These are phyloP conservation scores for Paralagenidium karlingii DNA, from an alignment of 352 stramenopile species.

Conservation along the genomic window DNA sequence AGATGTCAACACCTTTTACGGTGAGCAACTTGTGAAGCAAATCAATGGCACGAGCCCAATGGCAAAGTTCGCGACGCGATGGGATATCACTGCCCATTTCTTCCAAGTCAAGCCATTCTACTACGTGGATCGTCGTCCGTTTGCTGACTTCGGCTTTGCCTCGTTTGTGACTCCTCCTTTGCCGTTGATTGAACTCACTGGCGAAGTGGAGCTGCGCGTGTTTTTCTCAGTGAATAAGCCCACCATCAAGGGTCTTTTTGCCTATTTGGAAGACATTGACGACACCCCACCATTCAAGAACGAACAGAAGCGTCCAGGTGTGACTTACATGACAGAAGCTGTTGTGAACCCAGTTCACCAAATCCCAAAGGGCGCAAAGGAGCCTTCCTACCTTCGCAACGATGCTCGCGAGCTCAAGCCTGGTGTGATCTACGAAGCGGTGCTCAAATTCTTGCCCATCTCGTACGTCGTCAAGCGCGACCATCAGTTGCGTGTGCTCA, in stretches of 20 bases:
- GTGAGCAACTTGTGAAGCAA: constrained; percentile 2
- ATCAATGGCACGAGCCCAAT: constrained; percentile 17
- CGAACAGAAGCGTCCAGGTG: constrained; percentile 58
- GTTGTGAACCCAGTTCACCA: constrained; percentile 59
- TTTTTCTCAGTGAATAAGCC: constrained; percentile 71
- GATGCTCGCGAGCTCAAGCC: constrained; percentile 45
- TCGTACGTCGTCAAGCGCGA: constrained; percentile 69
- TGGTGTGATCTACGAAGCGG: constrained; percentile 59
- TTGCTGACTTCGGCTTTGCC: constrained; percentile 31
- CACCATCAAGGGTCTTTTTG: constrained; percentile 40
- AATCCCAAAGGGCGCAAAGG: no score
- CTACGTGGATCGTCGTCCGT: constrained; percentile 52
- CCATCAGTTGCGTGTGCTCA: constrained; percentile 61
- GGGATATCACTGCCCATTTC: constrained; percentile 55
- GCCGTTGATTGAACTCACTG: constrained; percentile 50
- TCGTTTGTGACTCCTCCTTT: constrained; percentile 52
- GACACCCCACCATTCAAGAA: constrained; percentile 58
- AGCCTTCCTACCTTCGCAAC: constrained; percentile 35
- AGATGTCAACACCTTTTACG: constrained; percentile 19
- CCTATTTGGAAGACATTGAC: constrained; percentile 70
- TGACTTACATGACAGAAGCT: constrained; percentile 75
- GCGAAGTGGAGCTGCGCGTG: constrained; percentile 52
- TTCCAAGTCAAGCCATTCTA: constrained; percentile 65
- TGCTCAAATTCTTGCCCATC: constrained; percentile 59
- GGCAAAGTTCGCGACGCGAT: constrained; percentile 39